These are phyloP conservation scores for Pyrrhoderma lamaoense DNA, from an alignment of 1,284 basidiomycete species.

Conservation along the genomic window DNA sequence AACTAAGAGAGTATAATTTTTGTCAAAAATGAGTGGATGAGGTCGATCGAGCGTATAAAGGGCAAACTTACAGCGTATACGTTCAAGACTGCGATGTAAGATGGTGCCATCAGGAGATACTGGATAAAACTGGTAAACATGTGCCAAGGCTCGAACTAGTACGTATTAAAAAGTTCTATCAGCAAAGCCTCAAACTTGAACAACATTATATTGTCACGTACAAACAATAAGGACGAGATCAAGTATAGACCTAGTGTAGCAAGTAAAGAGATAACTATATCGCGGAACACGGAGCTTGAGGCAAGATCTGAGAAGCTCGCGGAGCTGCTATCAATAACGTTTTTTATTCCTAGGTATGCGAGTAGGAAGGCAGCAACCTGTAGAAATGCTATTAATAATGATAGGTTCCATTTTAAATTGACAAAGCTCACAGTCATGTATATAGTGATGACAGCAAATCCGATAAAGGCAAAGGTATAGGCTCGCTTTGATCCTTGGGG, in stretches of 20 bases:
- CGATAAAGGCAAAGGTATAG: conserved; percentile 76
- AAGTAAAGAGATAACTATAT: conserved; percentile 79
- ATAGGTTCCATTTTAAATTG: too few relatives aligned
- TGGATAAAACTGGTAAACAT: conserved; percentile 93
- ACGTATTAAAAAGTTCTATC: conserved; percentile 10
- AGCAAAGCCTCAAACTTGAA: not conserved
- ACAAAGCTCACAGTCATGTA: conserved; percentile 98
- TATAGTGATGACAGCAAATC: conserved; percentile 81
- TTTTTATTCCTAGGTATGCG: conserved; percentile 71
- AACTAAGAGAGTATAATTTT: too few relatives aligned
- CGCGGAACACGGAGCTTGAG: conserved; percentile 71
- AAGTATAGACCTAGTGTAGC: conserved; percentile 86
- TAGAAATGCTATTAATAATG: too few relatives aligned
- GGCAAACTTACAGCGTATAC: too few relatives aligned
- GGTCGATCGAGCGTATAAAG: too few relatives aligned
- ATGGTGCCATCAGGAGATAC: conserved; percentile 87
- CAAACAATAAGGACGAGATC: conserved; percentile 73
- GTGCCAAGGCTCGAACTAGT: conserved; percentile 88
- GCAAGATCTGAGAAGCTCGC: conserved; percentile 55
- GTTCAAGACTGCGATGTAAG: conserved; percentile 88
- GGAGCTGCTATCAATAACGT: conserved; percentile 41
- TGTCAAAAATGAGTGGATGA: too few relatives aligned
- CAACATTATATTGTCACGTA: conserved; percentile 36
- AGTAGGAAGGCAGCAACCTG: conserved; percentile 73
- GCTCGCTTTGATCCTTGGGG: conserved; percentile 84